phyloP scores from a whole-genome alignment of 2,329 filamentous ascomycete species.

The Aspergillus persii region DNA sequence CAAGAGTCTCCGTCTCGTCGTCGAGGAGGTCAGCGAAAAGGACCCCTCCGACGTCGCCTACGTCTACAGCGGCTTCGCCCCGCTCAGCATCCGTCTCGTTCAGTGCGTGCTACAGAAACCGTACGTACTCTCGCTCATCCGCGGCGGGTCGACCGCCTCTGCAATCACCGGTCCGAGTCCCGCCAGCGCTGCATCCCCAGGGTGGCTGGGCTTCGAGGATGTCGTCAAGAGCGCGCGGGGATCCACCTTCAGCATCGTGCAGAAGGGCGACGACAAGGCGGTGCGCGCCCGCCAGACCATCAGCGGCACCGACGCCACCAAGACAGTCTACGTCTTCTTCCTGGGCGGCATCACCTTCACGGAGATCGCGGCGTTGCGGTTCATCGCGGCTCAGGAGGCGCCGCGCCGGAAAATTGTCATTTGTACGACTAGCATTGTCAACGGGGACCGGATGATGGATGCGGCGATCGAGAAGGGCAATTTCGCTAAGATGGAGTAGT shows the following conservation, averaged over 20 bases:
- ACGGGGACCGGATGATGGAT: conserved; percentile 84
- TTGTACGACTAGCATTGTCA: conserved; percentile 88
- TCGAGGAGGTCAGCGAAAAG: conserved; percentile 94
- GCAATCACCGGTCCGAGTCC: conserved; percentile 37
- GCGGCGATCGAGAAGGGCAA: conserved; percentile 72
- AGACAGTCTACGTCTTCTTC: conserved; percentile 95
- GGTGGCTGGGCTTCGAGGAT: conserved; percentile 93
- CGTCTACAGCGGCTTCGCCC: conserved; percentile 95
- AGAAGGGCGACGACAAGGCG: conserved; percentile 90
- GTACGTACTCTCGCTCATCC: conserved; percentile 69
- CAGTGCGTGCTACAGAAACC: conserved; percentile 93
- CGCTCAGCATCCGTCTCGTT: conserved; percentile 83
- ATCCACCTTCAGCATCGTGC: conserved; percentile 84
- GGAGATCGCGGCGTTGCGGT: conserved; percentile 89
- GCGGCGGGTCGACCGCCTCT: conserved; percentile 56
- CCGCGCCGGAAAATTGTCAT: conserved; percentile 81
- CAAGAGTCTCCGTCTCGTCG: conserved; percentile 81
- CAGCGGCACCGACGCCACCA: conserved; percentile 70
- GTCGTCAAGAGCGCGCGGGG: conserved; percentile 83
- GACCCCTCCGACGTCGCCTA: conserved; percentile 96
- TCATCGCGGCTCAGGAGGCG: conserved; percentile 81
- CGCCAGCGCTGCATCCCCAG: conserved; percentile 64
- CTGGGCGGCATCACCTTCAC: conserved; percentile 95
- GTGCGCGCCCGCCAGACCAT: conserved; percentile 81
- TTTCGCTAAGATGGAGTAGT: conserved; percentile 47